Conservation (phyloP, 1,284 basidiomycete genomes). For the Papiliotrema terrestris region DNA sequence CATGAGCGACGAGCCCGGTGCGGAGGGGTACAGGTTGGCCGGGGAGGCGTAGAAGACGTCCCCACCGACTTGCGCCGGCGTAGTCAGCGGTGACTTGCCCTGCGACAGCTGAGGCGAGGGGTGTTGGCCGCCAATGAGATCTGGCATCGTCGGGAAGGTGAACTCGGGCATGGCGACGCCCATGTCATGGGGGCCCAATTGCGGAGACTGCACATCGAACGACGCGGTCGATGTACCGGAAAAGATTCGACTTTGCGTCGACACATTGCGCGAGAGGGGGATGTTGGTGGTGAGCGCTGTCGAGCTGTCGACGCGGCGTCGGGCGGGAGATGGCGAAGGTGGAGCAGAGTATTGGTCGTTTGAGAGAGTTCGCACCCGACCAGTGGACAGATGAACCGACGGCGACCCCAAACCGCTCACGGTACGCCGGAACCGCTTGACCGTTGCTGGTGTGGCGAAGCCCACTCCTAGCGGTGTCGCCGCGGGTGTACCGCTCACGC, state of each 20-base stretch:
- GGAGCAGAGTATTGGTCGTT: not conserved
- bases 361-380: not conserved
- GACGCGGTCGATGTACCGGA: constrained; percentile 2
- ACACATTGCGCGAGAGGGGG: constrained; percentile 1
- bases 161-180: not conserved
- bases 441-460: not conserved
- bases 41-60: constrained; percentile 17
- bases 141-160: constrained; percentile 16
- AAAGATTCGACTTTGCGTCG: constrained; percentile 1
- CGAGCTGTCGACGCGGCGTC: not conserved
- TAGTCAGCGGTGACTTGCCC: constrained; percentile 15
- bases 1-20: constrained; percentile 8
- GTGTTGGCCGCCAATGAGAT: constrained; percentile 4
- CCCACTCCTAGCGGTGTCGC: no score
- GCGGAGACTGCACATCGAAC: constrained; percentile 4
- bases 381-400: not conserved
- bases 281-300: not conserved
- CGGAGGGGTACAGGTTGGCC: constrained; percentile 1
- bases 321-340: not conserved
- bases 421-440: not conserved
- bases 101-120: constrained; percentile 6
- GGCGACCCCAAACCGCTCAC: constrained; percentile 5
- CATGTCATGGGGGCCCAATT: not conserved
- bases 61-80: constrained; percentile 9
- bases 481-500: no score